phyloP scores from a whole-genome alignment of 768 basidiomycete genomes.

The Phanerochaete sordida region DNA sequence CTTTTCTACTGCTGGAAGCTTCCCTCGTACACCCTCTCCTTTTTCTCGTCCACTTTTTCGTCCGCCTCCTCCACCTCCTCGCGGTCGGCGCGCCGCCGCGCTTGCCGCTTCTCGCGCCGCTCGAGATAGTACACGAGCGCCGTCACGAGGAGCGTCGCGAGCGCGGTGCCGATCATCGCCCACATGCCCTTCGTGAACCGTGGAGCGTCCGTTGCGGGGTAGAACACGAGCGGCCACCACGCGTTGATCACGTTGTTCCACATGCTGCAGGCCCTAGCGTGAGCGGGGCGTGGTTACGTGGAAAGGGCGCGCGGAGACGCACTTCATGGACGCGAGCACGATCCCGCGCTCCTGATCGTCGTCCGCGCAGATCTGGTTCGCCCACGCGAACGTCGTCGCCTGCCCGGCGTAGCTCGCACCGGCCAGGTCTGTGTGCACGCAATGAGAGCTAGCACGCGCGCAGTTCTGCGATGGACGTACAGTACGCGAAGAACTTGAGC shows the following conservation, averaged over 20 bases:
- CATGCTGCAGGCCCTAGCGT: constrained; percentile 39
- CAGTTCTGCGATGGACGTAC: constrained; percentile 33
- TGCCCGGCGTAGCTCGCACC: constrained; percentile 74
- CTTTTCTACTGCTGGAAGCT: not conserved
- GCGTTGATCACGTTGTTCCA: constrained; percentile 68
- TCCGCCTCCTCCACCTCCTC: not conserved
- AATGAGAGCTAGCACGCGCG: not conserved
- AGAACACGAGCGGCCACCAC: constrained; percentile 70
- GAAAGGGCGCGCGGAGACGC: too few relatives aligned
- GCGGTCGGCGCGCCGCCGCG: not conserved
- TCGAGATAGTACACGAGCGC: constrained; percentile 57
- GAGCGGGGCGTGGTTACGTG: not conserved
- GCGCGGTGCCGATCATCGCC: constrained; percentile 57
- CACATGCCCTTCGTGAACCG: constrained; percentile 65
- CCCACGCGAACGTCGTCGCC: constrained; percentile 80
- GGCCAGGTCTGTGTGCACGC: constrained; percentile 38
- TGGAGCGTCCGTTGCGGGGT: constrained; percentile 72
- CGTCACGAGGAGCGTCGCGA: constrained; percentile 53
- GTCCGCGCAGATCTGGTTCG: constrained; percentile 72
- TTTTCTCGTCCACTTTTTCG: constrained; percentile 1
- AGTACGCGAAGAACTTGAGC: constrained; percentile 77
- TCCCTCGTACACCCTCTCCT: not conserved
- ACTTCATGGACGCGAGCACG: constrained; percentile 79
- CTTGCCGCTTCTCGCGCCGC: constrained; percentile 28
- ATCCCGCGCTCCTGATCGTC: constrained; percentile 67